Evolutionary conservation across 805 yeast genomes (phyloP).

Genomic region (Spathaspora gorwiae): DNA sequence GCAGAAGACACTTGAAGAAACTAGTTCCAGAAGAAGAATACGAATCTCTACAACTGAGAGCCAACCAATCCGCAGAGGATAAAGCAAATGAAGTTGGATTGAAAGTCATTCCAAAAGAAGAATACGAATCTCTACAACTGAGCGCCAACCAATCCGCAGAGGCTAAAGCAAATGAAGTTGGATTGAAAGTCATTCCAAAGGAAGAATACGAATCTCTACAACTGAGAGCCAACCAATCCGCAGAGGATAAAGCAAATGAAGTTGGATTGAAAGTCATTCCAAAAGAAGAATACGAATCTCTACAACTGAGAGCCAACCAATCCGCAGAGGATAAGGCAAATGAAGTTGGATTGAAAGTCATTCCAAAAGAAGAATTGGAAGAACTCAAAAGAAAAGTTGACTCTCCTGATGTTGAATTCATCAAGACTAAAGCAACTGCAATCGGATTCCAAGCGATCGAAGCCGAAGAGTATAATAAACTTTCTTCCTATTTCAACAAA

Average conservation of each 20-base stretch:
- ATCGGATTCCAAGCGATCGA: slow-evolving; percentile 11
- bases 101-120: slow-evolving; percentile 2
- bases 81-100: slow-evolving; percentile 8
- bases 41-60: slow-evolving; percentile 6
- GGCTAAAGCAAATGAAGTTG: slow-evolving; percentile 8
- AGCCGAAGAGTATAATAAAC: slow-evolving; percentile 9
- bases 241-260: slow-evolving; percentile 10
- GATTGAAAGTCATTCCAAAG: slow-evolving; percentile 5
- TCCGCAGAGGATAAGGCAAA: slow-evolving; percentile 10
- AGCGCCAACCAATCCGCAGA: slow-evolving; percentile 9
- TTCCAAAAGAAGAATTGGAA: slow-evolving; percentile 1
- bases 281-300: slow-evolving; percentile 8
- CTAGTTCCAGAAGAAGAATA: slow-evolving; percentile 9
- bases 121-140: slow-evolving; percentile 5
- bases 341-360: slow-evolving; percentile 7
- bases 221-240: slow-evolving; percentile 7
- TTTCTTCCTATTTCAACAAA: slow-evolving; percentile 14
- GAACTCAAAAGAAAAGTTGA: slow-evolving; percentile 3
- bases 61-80: slow-evolving; percentile 10
- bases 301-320: slow-evolving; percentile 7
- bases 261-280: slow-evolving; percentile 6
- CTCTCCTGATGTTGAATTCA: slow-evolving; percentile 15
- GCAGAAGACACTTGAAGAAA: slow-evolving; percentile 6
- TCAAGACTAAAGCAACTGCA: slow-evolving; percentile 19
- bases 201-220: slow-evolving; percentile 5